Evolutionary conservation across 139 green algal species (phyloP).

Genomic region (Yamagishiella unicocca): DNA sequence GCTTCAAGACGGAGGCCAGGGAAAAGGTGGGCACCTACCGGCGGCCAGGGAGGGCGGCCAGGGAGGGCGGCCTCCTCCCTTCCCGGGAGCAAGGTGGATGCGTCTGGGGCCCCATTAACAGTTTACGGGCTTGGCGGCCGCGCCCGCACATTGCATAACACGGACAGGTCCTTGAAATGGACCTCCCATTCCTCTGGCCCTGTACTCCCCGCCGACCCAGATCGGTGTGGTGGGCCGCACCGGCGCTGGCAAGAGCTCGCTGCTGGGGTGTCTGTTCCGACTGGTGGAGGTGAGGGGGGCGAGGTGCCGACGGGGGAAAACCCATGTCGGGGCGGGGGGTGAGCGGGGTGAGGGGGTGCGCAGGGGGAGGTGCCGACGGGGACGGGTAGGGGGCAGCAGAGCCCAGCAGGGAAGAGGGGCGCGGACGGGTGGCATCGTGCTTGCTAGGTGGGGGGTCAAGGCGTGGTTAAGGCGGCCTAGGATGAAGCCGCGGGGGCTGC

Average conservation of each 20-base stretch:
- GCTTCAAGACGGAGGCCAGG: constrained; percentile 67
- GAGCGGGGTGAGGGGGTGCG: too few relatives aligned
- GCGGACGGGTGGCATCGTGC: not conserved
- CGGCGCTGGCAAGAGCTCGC: constrained; percentile 77
- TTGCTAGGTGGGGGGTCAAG: not conserved
- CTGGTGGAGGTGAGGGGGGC: constrained; percentile 44
- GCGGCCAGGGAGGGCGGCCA: not conserved
- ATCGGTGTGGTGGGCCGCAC: constrained; percentile 70
- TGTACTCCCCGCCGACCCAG: not conserved
- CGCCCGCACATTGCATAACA: not conserved
- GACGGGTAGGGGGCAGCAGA: not conserved
- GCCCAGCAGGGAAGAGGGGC: not conserved
- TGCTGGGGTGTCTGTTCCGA: constrained; percentile 83
- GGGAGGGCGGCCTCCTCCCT: not conserved
- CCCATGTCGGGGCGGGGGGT: too few relatives aligned
- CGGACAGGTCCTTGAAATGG: not conserved
- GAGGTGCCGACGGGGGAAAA: not conserved
- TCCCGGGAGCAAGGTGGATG: too few relatives aligned
- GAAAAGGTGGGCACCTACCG: constrained; percentile 39
- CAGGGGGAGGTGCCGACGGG: not conserved
- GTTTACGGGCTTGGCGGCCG: not conserved
- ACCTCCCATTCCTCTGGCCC: not conserved
- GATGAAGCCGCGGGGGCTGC: not conserved
- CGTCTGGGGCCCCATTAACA: too few relatives aligned
- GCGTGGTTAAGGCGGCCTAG: not conserved